phyloP scores from a whole-genome alignment of 75 land plant genomes.

The Azolla pinnata region DNA sequence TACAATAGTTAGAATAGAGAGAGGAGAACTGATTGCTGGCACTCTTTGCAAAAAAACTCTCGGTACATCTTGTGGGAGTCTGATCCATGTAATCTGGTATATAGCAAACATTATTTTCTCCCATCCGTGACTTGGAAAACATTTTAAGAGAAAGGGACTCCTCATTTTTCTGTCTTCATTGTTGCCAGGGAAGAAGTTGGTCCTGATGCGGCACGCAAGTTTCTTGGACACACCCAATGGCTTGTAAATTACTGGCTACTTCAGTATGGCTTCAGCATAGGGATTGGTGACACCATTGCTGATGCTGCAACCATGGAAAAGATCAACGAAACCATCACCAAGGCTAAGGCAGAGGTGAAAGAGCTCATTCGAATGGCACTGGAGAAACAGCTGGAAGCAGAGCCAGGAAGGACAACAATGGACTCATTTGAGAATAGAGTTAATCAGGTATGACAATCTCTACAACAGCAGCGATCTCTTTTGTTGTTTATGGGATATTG shows the following conservation, averaged over 20 bases:
- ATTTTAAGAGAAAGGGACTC: no score
- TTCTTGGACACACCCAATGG: conserved; percentile 98
- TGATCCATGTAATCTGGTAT: conserved; percentile 98
- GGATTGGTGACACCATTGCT: conserved; percentile 99
- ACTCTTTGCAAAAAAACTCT: conserved; percentile 95
- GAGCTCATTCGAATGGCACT: conserved; percentile 61
- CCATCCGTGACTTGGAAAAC: no score
- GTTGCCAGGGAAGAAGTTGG: conserved; percentile 96
- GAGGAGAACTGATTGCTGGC: conserved; percentile 87
- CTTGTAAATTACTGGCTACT: conserved; percentile 97
- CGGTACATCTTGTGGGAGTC: conserved; percentile 90
- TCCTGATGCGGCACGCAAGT: conserved; percentile 97
- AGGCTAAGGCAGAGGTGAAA: conserved; percentile 84
- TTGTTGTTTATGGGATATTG: no score
- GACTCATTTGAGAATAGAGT: conserved; percentile 97
- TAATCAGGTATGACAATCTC: conserved; percentile 81
- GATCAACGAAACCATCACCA: conserved; percentile 73
- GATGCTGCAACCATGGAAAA: conserved; percentile 86
- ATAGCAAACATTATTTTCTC: background rate
- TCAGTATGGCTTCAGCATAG: conserved; percentile 90
- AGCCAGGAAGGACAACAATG: conserved; percentile 94
- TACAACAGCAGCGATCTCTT: background rate
- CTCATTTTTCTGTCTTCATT: no score
- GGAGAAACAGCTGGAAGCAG: conserved; percentile 74
- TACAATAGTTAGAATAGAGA: conserved; percentile 86